Evolutionary conservation across 495 filamentous ascomycete species (phyloP), one percentile per base, ranked within the genome.

Genomic region (Penicillium taxi): DNA sequence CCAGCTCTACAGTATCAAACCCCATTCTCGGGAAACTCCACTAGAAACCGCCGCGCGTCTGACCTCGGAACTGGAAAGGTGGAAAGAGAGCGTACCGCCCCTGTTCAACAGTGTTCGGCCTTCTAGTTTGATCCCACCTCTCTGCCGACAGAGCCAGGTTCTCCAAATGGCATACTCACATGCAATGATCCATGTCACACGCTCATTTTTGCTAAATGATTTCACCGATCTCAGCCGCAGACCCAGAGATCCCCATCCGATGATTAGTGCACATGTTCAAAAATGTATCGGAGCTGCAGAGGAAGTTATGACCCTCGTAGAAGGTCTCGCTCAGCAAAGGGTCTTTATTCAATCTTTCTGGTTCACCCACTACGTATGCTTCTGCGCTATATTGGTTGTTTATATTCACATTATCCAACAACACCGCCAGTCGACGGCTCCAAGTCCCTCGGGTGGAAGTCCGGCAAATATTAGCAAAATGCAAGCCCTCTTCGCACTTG

Each of bases 331-430:
- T 19, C 59, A 61, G 22, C 63, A 64, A 41, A 56, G 52, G 3
- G 38, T 58, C 15, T 45, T 69, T 30, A 56, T 63, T 8, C 58
- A 62, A 31, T 66, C 63, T 3, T 67, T 64, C 28, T 66, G 69
- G 73, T 75, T 77, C 35, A 73, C 69, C 0, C 68, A 73, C 37
- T 74, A 73, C 36, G 65, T 71, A 12, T 68, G 66, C 27, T 77
- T 73, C 36, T 73, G 67, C 24, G 73, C 71, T n/a, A 66, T 72
- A 16, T 55, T 72, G 6, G 67, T 73, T 19, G 59, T 72, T 6
- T 74, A 75, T 26, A 72, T 77, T 15, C 67, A 71, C 39, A 65
- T 67, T 0, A 77, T 77, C 32, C 72, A 77, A 34, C 65, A 70
- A 21, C 56, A 61, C 35, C 61, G 52, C 12, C 43, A 56, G n/a